These are phyloP conservation scores for Cladosporium sp. DNA, from an alignment of 2,329 filamentous ascomycete genomes.

Conservation along the genomic window DNA sequence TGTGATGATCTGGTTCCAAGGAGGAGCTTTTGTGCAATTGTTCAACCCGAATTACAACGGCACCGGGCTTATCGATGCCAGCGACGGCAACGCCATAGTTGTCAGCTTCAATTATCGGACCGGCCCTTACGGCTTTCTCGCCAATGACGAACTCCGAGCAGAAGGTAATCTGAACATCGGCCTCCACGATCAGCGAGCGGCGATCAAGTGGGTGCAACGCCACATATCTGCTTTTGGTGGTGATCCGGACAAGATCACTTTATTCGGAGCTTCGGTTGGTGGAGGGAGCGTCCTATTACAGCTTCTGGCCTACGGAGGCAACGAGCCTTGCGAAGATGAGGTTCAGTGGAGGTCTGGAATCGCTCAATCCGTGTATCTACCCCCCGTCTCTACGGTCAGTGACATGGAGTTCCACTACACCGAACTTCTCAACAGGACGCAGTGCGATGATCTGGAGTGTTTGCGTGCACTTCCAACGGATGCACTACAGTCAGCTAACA, in stretches of 20 bases:
- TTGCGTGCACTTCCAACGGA: background rate
- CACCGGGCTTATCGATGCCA: constrained; percentile 59
- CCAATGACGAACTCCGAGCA: constrained; percentile 31
- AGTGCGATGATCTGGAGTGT: background rate
- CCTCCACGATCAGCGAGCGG: background rate
- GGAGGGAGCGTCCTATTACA: background rate
- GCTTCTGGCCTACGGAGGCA: background rate
- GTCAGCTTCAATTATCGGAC: constrained; percentile 77
- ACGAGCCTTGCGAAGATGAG: background rate
- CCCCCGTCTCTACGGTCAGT: background rate
- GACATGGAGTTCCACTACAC: background rate
- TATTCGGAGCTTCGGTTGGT: background rate
- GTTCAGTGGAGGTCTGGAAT: background rate
- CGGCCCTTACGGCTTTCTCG: constrained; percentile 71
- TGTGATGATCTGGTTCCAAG: constrained; percentile 61
- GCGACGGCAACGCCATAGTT: constrained; percentile 62
- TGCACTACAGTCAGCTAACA: background rate
- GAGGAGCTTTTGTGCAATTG: constrained; percentile 49
- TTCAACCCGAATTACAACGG: constrained; percentile 57
- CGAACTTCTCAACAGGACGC: background rate
- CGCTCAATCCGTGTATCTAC: background rate
- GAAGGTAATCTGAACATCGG: background rate
- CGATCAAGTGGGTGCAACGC: background rate
- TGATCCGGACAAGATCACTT: background rate
- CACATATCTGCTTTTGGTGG: background rate